These are phyloP conservation scores for Elsinoe fawcettii DNA, from an alignment of 2,329 filamentous ascomycete genomes.

Conservation along the genomic window DNA sequence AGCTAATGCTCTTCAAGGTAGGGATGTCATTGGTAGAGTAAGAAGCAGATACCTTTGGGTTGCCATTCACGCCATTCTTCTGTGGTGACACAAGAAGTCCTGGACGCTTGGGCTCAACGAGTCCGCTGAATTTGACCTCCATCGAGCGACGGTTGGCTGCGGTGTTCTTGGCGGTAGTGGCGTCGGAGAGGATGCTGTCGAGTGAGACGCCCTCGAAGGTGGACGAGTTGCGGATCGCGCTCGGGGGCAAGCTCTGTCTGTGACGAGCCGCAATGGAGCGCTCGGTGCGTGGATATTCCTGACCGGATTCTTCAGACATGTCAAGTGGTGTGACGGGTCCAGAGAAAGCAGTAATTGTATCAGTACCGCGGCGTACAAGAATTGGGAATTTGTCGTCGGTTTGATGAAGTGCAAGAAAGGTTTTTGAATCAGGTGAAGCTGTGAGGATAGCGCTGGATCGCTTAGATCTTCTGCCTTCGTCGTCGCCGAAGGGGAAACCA, in stretches of 20 bases:
- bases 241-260: constrained; percentile 31
- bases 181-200: constrained; percentile 33
- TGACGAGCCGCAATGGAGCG: constrained; percentile 43
- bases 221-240: constrained; percentile 29
- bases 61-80: constrained; percentile 50
- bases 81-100: constrained; percentile 50
- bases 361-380: constrained; percentile 57
- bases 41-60: constrained; percentile 72
- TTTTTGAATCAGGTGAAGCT: constrained; percentile 58
- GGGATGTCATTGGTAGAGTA: constrained; percentile 87
- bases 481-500: constrained; percentile 76
- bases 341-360: constrained; percentile 58
- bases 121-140: constrained; percentile 37
- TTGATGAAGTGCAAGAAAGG: constrained; percentile 62
- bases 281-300: constrained; percentile 48
- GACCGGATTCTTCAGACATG: constrained; percentile 31
- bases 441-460: constrained; percentile 36
- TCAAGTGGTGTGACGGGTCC: constrained; percentile 65
- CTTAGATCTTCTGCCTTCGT: constrained; percentile 47
- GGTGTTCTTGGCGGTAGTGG: constrained; percentile 35
- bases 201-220: constrained; percentile 30
- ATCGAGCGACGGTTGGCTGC: constrained; percentile 41
- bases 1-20: constrained; percentile 65
- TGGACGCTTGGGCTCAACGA: constrained; percentile 39
- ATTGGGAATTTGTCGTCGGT: constrained; percentile 84